Evolutionary conservation across 257 asterid species (phyloP).

Genomic region (Solanum lycopersicoides): DNA sequence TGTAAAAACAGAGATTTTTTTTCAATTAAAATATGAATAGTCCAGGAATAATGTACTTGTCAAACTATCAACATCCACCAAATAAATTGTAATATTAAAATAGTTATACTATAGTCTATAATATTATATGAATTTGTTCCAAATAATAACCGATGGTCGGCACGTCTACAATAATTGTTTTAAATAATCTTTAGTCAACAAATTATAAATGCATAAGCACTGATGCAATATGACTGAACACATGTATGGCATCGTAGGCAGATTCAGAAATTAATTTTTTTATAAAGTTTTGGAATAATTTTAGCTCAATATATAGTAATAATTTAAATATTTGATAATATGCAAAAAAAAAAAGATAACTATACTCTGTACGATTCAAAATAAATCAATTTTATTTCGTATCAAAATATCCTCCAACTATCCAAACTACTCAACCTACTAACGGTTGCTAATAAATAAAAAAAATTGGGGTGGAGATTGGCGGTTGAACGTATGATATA

Average conservation of each 20-base stretch:
- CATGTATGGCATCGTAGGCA: accelerated
- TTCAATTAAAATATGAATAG: background rate
- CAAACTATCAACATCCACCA: background rate
- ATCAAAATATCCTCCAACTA: background rate
- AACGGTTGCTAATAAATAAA: background rate
- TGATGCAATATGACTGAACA: background rate
- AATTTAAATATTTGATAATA: background rate
- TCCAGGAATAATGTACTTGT: background rate
- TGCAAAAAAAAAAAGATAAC: accelerated
- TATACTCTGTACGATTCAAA: background rate
- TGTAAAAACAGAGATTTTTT: background rate
- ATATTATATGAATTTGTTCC: background rate
- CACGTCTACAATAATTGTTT: background rate
- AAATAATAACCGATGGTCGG: background rate
- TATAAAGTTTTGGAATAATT: accelerated
- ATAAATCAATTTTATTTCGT: background rate
- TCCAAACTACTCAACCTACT: background rate
- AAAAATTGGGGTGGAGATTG: background rate
- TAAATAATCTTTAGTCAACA: background rate
- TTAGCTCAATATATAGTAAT: background rate
- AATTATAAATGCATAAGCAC: background rate
- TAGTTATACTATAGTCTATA: background rate
- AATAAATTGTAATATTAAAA: background rate
- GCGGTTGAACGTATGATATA: background rate
- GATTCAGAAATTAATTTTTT: background rate